Percentiles rank a stretch among this genome's conserved stretches.
Conservation (phyloP, 164 flowering plant species). For the Berberis thunbergii region DNA sequence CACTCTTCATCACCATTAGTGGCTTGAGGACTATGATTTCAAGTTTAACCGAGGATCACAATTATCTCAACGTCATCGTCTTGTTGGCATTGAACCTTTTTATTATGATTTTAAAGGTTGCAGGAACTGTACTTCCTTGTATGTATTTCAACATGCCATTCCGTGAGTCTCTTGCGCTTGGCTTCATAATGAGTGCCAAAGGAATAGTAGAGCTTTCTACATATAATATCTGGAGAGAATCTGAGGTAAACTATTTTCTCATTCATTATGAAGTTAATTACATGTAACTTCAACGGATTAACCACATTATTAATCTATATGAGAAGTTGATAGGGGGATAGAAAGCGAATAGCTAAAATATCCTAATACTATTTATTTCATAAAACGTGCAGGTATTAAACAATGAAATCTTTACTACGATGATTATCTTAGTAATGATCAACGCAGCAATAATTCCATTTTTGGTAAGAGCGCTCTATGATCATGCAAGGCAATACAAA, state of each 20-base stretch:
- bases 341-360: background rate
- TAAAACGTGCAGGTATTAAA: background rate
- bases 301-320: too few relatives aligned
- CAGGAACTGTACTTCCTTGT: conserved; percentile 24
- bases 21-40: background rate
- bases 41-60: conserved; percentile 3
- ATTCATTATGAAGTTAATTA: too few relatives aligned
- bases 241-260: background rate
- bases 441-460: background rate
- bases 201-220: conserved; percentile 28
- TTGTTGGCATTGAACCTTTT: conserved; percentile 17
- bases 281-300: too few relatives aligned
- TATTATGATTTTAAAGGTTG: conserved; percentile 23
- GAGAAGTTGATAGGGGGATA: background rate
- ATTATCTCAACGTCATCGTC: conserved; percentile 5
- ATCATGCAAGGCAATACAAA: background rate
- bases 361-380: too few relatives aligned
- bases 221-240: background rate
- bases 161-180: conserved; percentile 39
- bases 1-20: background rate
- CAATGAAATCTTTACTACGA: background rate
- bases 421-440: background rate
- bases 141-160: conserved; percentile 36
- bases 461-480: background rate
- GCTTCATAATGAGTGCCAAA: conserved; percentile 36